Evolutionary conservation across 768 basidiomycete genomes (phyloP).

Genomic region (Suillus weaverae): DNA sequence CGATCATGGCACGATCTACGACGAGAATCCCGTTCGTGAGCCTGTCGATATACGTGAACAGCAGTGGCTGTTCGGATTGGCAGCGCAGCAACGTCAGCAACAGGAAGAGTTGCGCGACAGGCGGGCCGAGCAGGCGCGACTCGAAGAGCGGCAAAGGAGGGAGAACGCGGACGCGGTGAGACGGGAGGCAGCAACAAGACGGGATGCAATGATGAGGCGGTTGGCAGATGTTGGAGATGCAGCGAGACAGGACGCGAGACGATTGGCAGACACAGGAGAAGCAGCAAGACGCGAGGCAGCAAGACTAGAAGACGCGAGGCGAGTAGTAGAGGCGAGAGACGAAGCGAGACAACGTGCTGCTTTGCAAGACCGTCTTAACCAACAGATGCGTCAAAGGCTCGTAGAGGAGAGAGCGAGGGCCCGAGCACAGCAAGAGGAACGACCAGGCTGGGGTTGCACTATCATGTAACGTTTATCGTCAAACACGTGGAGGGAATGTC

Average conservation of each 20-base stretch:
- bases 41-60: slow-evolving; percentile 23
- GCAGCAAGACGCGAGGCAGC: not conserved
- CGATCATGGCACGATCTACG: slow-evolving; percentile 33
- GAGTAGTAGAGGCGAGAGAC: not conserved
- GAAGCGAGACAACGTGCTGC: not conserved
- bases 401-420: slow-evolving; percentile 1
- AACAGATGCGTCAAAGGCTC: not conserved
- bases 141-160: slow-evolving; percentile 4
- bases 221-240: too few species aligned
- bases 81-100: slow-evolving; percentile 13
- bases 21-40: slow-evolving; percentile 11
- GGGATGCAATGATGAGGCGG: not conserved
- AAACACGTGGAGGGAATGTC: not conserved
- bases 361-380: not conserved
- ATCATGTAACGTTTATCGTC: slow-evolving; percentile 21
- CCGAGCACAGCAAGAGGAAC: slow-evolving; percentile 7
- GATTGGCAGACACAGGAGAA: not conserved
- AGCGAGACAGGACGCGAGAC: not conserved
- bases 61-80: slow-evolving; percentile 17
- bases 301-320: not conserved
- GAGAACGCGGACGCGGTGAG: slow-evolving; percentile 1
- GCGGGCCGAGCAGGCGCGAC: not conserved
- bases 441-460: slow-evolving; percentile 23
- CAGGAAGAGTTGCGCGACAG: not conserved
- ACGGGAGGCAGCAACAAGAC: not conserved